Base-by-base conservation (phyloP, 2,329 filamentous ascomycete species). In the Alternaria burnsii region DNA sequence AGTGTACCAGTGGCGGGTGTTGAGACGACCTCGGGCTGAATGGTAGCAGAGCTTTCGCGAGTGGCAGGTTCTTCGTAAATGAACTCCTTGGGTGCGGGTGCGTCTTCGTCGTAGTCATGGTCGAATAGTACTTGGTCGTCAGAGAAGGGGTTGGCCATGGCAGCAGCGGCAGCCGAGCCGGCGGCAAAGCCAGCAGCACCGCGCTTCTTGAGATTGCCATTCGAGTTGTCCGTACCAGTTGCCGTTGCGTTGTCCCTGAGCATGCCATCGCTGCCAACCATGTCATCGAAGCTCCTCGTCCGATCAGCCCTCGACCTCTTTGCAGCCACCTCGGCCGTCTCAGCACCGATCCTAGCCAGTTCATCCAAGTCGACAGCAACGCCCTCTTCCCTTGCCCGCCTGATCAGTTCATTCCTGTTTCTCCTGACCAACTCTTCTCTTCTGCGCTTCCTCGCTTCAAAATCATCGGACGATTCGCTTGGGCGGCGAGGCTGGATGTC, bases 401-500 rank as follows among this genome's bases (percentile, higher is more conserved):
- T 59, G 5, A 80, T 76, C 53, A 80, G 55, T 50, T 79, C 79
- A 24, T 74, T 74, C 30, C 77, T 66, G 30, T 77, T 79, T 44
- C 64, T 63, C 32, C 74, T 64, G 18, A 78, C 64, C 34, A 78
- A 50, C 38, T 79, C 77, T 44, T 77, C 71, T 14, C 75, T 63
- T 54, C 68, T 64, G 52, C 58, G 63, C 59, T 74, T 73, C 54
- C 74, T 66, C 14, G 67, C 70, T 9, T 77, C 75, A 46, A 68
- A 76, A 50, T 77, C 75, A 40, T 77, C 68, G 3, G 68, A 71
- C 16, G 72, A 69, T 46, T 76, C 71, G 61, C 74, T 76, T 7
- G 55, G 73, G 58, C 78, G 69, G 67, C 74, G 68, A 67, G 71
- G 67, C 80, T 86, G 82, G 38, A 89, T 82, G 52, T 88, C 87